Percentiles rank a stretch among this genome's conserved stretches.
These are phyloP conservation scores for Plantago major DNA, from an alignment of 257 asterid species.

Conservation along the genomic window DNA sequence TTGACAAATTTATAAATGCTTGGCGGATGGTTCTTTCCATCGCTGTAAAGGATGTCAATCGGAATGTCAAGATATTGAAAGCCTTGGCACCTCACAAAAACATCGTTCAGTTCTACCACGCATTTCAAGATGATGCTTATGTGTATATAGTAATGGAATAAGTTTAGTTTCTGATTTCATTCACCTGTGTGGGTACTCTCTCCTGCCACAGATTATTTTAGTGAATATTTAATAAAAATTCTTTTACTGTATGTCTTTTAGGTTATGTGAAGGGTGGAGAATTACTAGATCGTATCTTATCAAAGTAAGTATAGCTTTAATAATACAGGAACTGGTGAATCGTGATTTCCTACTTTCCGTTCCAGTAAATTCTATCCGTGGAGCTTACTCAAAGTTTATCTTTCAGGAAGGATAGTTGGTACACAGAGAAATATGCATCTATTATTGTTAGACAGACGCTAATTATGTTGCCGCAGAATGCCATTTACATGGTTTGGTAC, in stretches of 20 bases:
- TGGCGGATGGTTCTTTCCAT: slow-evolving; percentile 93
- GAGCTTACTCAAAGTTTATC: slow-evolving; percentile 25
- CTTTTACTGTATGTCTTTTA: slow-evolving; percentile 10
- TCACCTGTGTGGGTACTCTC: not conserved
- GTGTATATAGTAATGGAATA: slow-evolving; percentile 98
- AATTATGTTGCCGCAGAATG: slow-evolving; percentile 97
- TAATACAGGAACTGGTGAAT: not conserved
- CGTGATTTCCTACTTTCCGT: slow-evolving; percentile 1
- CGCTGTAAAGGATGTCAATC: slow-evolving; percentile 95
- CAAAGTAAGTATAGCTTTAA: slow-evolving; percentile 53
- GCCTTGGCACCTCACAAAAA: slow-evolving; percentile 96
- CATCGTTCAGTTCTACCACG: slow-evolving; percentile 87
- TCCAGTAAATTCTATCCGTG: slow-evolving; percentile 16
- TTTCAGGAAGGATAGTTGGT: slow-evolving; percentile 93
- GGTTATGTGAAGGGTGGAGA: slow-evolving; percentile 98
- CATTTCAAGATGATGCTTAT: slow-evolving; percentile 80
- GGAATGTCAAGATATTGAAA: slow-evolving; percentile 92
- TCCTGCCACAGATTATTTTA: slow-evolving; percentile 11
- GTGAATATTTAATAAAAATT: slow-evolving; percentile 11
- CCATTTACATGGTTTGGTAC: slow-evolving; percentile 96
- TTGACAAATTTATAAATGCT: slow-evolving; percentile 19
- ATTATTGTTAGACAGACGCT: slow-evolving; percentile 92
- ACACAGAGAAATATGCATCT: slow-evolving; percentile 98
- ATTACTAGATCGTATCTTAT: slow-evolving; percentile 85
- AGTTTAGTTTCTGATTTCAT: slow-evolving; percentile 29